Base-by-base conservation (phyloP, 208 protist genomes). In the Endotrypanum monterogeii region DNA sequence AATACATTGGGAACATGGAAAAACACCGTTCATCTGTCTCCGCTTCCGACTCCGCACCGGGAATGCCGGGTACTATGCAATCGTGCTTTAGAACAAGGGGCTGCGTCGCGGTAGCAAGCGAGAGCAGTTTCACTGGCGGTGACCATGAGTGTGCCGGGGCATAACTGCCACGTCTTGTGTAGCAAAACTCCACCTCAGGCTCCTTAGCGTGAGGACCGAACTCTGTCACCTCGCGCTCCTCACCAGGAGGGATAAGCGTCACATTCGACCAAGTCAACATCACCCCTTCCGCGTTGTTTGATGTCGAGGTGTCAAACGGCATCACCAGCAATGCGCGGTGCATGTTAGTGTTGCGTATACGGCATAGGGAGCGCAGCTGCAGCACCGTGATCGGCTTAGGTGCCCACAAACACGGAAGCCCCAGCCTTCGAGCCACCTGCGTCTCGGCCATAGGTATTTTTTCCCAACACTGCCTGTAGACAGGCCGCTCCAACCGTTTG, bases 21-120 rank as follows among this genome's bases (percentile, higher is more conserved):
- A 79, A 73, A 9, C 51, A 23, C 6, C 39, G 30, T 2, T 46
- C 52, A 14, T 48, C 37, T 28, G 37, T 1, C 52, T 55, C 16
- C 18, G 48, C 39, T 14, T 71, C 55, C 3, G 25, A 0, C n/a
- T 23, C 23, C 14, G 18, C 18, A 1, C 30, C 25, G 23, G 39
- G 35, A 39, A 28, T 8, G 48, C 25, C 4, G 30, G 3, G 30
- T 32, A 35, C 11, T 20, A 69, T 8, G 25, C 65, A 63, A 25
- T 30, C n/a, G 70, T 88, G 86, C 71, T 88, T 88, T 55, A 85
- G 60, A 23, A 67, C 65, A 11, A 85, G 69, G 28, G 86, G 79
- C 44, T 85, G 70, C 75, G 67, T 79, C 18, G 76, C 70, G 18
- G 79, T 81, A 37, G 81, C 75, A 0, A 91, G 70, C 5, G 80